Base-by-base conservation (phyloP, 2,329 filamentous ascomycete species). In the Talaromyces sp. region DNA sequence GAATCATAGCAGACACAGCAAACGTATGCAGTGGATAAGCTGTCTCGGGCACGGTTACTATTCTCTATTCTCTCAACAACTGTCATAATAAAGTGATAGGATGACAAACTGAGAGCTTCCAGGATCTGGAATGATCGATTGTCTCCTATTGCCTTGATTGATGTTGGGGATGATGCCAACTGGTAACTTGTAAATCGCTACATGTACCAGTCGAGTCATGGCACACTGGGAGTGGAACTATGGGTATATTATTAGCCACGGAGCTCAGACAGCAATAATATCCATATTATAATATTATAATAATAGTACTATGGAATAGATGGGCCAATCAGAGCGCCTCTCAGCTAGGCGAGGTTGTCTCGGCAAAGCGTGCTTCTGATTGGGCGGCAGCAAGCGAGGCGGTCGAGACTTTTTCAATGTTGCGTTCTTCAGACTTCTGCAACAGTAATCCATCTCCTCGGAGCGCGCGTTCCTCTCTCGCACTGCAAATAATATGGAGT, bases 341-440 rank as follows among this genome's bases (percentile, higher is more conserved):
- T 27, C 0, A 40, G 23, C 31, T 40, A 30, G 34, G 42, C 60
- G 30, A 44, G 51, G 23, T 36, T 28, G 59, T 40, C 71, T 76
- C 75, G 73, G 69, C 68, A 76, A 75, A 61, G 58, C 54, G 52
- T 47, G 3, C 27, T 30, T 68, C 58, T 76, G 70, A 77, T 76
- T 76, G 74, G 73, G 12, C 56, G 55, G 55, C 44, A 36, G 23
- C 47, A 56, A 51, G 56, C 60, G 67, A 65, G 65, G n/a, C 18
- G 16, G 33, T 53, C 30, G 33, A 30, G 42, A 30, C 42, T 58
- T 47, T 1, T 4, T 23, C 23, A 23, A 23, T 23, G 23, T 16
- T 27, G 54, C 44, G 18, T 27, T 47, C 6, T 4, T 47, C 44
- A 18, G 4, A 12, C 52, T 34, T 27, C 6, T 31, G 14, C 28